Conservation (phyloP, 164 flowering plant species). For the Tetrastigma voinierianum region DNA sequence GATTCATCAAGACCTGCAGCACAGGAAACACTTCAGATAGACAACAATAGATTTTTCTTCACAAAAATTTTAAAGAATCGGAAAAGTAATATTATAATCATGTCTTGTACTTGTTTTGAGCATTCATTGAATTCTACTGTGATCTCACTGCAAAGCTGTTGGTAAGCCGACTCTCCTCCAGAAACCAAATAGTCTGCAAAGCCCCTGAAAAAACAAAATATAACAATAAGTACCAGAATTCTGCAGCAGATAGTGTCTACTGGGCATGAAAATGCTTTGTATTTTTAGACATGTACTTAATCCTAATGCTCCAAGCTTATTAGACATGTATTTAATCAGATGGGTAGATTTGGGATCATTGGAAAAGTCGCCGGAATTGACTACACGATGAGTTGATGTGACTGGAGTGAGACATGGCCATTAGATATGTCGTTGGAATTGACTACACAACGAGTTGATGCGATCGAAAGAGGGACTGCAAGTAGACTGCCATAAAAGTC, state of each 20-base stretch:
- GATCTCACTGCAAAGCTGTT: conserved; percentile 80
- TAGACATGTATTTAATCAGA: no score
- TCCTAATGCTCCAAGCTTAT: no score
- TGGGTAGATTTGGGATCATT: no score
- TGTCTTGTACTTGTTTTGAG: conserved; percentile 71
- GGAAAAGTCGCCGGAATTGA: no score
- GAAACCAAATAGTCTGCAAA: conserved; percentile 76
- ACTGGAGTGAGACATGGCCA: no score
- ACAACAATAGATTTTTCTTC: background rate
- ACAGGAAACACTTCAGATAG: background rate
- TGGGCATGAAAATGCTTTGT: background rate
- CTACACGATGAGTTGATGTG: no score
- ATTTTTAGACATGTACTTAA: no score
- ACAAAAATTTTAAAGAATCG: background rate
- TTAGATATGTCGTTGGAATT: no score
- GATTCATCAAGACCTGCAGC: conserved; percentile 66
- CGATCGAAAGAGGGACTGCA: no score
- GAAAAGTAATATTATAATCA: background rate
- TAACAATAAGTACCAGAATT: background rate
- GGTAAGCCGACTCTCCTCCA: conserved; percentile 70
- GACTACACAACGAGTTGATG: no score
- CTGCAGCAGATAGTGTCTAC: background rate
- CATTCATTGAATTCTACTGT: conserved; percentile 84
- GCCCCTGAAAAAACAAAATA: conserved; percentile 46
- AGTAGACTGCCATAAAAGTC: no score